phyloP scores from a whole-genome alignment of 1,139 yeast genomes.

The Wickerhamomyces sp. region DNA sequence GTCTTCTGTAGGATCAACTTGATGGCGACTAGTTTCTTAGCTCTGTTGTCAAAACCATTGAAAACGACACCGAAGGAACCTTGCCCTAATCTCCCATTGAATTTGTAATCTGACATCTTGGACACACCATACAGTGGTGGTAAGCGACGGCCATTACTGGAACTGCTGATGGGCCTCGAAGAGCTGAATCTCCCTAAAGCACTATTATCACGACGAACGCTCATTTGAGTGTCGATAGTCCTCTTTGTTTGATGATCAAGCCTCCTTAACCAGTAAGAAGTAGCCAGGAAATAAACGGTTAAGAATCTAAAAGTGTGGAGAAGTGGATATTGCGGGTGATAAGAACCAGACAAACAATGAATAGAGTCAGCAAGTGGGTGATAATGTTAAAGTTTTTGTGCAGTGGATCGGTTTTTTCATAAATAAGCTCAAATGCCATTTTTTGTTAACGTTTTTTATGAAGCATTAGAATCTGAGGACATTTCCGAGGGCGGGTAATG shows the following conservation, averaged over 20 bases:
- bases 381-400: too few species aligned
- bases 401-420: too few species aligned
- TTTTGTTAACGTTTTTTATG: too few species aligned
- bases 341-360: too few species aligned
- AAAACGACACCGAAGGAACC: slow-evolving; percentile 91
- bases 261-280: too few species aligned
- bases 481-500: background rate
- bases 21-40: slow-evolving; percentile 64
- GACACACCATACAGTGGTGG: slow-evolving; percentile 7
- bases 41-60: slow-evolving; percentile 52
- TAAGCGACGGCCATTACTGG: background rate
- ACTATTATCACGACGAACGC: background rate
- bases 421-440: too few species aligned
- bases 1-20: slow-evolving; percentile 80
- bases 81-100: slow-evolving; percentile 73
- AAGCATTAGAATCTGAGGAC: background rate
- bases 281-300: too few species aligned
- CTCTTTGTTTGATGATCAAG: too few species aligned
- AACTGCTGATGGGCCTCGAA: background rate
- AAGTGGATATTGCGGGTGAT: too few species aligned
- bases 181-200: background rate
- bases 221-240: background rate
- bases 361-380: too few species aligned
- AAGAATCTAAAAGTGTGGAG: too few species aligned
- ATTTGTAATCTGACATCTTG: slow-evolving; percentile 39